phyloP scores from a whole-genome alignment of 352 stramenopile genomes.

The Peronospora tabacina region DNA sequence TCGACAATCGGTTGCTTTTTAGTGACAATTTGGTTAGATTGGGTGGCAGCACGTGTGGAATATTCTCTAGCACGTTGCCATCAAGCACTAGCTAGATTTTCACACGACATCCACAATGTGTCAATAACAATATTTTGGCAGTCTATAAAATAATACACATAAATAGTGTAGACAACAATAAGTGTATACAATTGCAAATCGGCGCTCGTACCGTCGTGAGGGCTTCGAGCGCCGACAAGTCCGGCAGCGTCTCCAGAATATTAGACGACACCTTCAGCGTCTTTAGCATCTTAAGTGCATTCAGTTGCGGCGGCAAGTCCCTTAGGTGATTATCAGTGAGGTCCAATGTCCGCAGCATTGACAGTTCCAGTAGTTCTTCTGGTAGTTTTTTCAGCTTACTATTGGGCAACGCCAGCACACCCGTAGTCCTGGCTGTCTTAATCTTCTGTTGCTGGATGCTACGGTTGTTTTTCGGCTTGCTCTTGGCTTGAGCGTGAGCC shows the following conservation, averaged over 20 bases:
- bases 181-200: background rate
- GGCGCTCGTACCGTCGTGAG: constrained; percentile 64
- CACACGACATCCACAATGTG: too few species aligned
- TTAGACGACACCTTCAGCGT: constrained; percentile 72
- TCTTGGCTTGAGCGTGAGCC: constrained; percentile 58
- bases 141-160: too few species aligned
- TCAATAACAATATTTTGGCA: too few species aligned
- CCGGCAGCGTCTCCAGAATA: constrained; percentile 43
- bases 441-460: constrained; percentile 77
- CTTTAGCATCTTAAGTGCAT: constrained; percentile 43
- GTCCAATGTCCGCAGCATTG: constrained; percentile 58
- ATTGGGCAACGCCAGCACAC: constrained; percentile 58
- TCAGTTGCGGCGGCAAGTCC: constrained; percentile 38
- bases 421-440: constrained; percentile 44
- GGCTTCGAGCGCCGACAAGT: constrained; percentile 53
- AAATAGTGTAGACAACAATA: too few species aligned
- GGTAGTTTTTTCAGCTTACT: constrained; percentile 77
- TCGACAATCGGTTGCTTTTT: constrained; percentile 45
- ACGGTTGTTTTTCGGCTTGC: constrained; percentile 75
- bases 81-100: constrained; percentile 56
- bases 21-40: constrained; percentile 76
- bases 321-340: constrained; percentile 59
- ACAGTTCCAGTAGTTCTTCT: constrained; percentile 41
- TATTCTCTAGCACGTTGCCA: constrained; percentile 51
- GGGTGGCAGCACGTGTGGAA: constrained; percentile 47